Evolutionary conservation across 371 early-diverging fungal genomes (phyloP), one percentile per base, ranked within the genome.

Genomic region (Zychaea mexicana): DNA sequence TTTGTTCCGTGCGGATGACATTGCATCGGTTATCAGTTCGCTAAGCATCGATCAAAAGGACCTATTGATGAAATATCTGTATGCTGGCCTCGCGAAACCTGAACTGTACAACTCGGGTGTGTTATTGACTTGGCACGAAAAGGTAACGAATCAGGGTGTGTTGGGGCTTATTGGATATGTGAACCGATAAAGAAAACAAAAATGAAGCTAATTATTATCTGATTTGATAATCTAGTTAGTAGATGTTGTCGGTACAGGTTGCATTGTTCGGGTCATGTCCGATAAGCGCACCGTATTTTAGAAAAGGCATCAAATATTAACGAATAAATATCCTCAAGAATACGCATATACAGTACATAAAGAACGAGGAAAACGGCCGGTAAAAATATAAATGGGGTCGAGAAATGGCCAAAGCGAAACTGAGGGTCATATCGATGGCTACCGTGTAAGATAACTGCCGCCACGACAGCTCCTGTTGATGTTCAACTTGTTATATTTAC

Each of bases 111-210:
- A 94, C 68, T 87, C 94, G 22, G 87, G 88, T 17, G 84, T 90
- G 46, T 69, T 96, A 58, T 75, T 97, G 67, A 81, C 84, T 59
- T 97, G 96, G 96, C 96, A 96, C 65, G 96, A 97, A 70, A 94
- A 95, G 85, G 94, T 92, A n/a, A n/a, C n/a, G n/a, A n/a, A n/a
- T n/a, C n/a, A n/a, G n/a, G n/a, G n/a, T n/a, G n/a, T n/a, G n/a
- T n/a, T n/a, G n/a, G n/a, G n/a, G n/a, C n/a, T n/a, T n/a, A n/a
- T 36, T 76, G 52, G 54, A 17, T 3, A 39, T 36, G 12, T 71
- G n/a, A 36, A 36, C n/a, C n/a, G n/a, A n/a, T n/a, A 31, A 24
- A 19, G 17, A 22, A 26, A n/a, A n/a, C n/a, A n/a, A n/a, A n/a
- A n/a, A n/a, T n/a, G n/a, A n/a, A n/a, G n/a, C n/a, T n/a, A n/a